Percentiles rank a stretch among this genome's conserved stretches.
Conservation (phyloP, 2,329 filamentous ascomycete genomes). For the Ophiostoma himal-ulmi region DNA sequence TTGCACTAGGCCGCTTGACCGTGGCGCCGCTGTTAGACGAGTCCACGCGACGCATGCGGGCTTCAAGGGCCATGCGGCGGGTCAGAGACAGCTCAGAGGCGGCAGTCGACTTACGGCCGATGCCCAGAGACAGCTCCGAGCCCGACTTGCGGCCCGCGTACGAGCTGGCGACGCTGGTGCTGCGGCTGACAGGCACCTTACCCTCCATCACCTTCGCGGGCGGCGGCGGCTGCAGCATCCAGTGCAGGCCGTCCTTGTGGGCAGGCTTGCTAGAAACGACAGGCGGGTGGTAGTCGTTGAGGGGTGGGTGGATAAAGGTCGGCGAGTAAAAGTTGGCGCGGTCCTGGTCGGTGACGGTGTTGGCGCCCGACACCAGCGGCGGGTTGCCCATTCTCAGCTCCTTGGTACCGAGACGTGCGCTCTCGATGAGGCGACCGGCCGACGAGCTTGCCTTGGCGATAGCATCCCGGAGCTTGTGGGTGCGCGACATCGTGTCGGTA, state of each 20-base stretch:
- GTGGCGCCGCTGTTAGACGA: constrained; percentile 20
- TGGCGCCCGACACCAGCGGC: background rate
- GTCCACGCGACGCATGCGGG: constrained; percentile 21
- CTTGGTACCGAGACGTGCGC: constrained; percentile 41
- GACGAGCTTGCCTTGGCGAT: constrained; percentile 52
- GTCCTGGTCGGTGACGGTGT: constrained; percentile 42
- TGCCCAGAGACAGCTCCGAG: constrained; percentile 29
- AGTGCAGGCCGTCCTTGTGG: constrained; percentile 65
- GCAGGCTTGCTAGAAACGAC: constrained; percentile 70
- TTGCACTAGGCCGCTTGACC: constrained; percentile 10
- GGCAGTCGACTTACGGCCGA: background rate
- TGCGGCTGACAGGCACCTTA: constrained; percentile 64
- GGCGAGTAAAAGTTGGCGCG: constrained; percentile 54
- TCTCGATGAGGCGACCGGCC: constrained; percentile 50
- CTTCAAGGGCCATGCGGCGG: constrained; percentile 23
- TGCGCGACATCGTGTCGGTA: constrained; percentile 45
- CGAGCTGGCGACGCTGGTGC: constrained; percentile 51
- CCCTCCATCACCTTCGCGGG: constrained; percentile 86
- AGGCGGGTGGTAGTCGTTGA: constrained; percentile 81
- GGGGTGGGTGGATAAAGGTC: constrained; percentile 57
- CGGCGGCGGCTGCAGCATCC: constrained; percentile 94
- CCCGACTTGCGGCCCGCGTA: constrained; percentile 35
- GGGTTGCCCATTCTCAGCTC: constrained; percentile 30
- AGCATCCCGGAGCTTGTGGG: constrained; percentile 53
- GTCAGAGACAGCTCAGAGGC: constrained; percentile 23